Evolutionary conservation across 805 yeast genomes (phyloP).

Genomic region (Debaryomyces castellii): DNA sequence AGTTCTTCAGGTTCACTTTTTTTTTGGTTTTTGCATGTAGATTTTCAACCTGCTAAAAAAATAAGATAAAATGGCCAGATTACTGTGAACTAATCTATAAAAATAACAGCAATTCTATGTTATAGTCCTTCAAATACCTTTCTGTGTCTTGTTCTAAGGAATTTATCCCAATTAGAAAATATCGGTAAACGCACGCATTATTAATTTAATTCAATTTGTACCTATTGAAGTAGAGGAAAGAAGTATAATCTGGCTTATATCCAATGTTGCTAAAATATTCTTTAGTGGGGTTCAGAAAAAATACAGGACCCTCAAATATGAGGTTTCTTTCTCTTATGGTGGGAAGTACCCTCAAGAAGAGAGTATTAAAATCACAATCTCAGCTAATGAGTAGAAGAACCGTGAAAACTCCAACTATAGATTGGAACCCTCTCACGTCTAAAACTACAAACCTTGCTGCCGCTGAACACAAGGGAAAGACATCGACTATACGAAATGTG

Average conservation of each 20-base stretch:
- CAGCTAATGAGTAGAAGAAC: slow-evolving; percentile 13
- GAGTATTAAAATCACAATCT: background rate
- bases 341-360: background rate
- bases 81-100: no score
- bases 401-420: slow-evolving; percentile 67
- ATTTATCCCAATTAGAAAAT: background rate
- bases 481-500: slow-evolving; percentile 35
- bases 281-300: background rate
- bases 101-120: no score
- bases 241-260: background rate
- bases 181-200: background rate
- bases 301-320: background rate
- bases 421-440: slow-evolving; percentile 79
- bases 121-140: background rate
- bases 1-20: no score
- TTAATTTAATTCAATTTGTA: no score
- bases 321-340: slow-evolving; percentile 4
- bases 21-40: no score
- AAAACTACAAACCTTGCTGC: slow-evolving; percentile 33
- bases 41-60: no score
- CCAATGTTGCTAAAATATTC: background rate
- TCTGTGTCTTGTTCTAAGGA: background rate
- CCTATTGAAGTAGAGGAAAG: background rate
- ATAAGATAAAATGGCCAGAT: no score
- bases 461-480: slow-evolving; percentile 39